A percentile compares a stretch with the other conserved stretches of the same genome.
Evolutionary conservation across 2,329 filamentous ascomycete species (phyloP).

Genomic region (Exophiala sideris): DNA sequence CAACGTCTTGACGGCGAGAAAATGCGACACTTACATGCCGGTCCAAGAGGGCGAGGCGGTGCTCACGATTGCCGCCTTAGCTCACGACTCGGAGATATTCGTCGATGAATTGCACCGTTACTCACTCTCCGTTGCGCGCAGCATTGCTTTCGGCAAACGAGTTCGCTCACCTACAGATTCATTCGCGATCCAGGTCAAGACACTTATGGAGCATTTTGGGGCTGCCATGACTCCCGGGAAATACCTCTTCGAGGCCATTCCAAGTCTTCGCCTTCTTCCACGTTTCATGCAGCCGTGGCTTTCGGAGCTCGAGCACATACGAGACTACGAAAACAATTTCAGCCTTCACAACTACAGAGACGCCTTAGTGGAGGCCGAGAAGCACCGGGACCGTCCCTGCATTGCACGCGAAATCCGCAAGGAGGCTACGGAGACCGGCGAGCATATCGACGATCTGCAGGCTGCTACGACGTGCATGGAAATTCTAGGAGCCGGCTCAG

Average conservation of each 20-base stretch:
- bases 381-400: slow-evolving; percentile 6
- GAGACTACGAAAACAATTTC: slow-evolving; percentile 25
- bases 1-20: not conserved
- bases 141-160: slow-evolving; percentile 50
- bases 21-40: slow-evolving; percentile 1
- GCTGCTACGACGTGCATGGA: slow-evolving; percentile 32
- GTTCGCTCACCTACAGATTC: slow-evolving; percentile 40
- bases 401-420: not conserved
- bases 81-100: not conserved
- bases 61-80: not conserved
- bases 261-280: slow-evolving; percentile 29
- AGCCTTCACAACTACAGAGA: slow-evolving; percentile 17
- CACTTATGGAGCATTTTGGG: slow-evolving; percentile 47
- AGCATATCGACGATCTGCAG: slow-evolving; percentile 26
- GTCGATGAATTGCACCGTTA: slow-evolving; percentile 41
- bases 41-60: slow-evolving; percentile 4
- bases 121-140: slow-evolving; percentile 48
- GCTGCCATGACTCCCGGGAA: slow-evolving; percentile 45
- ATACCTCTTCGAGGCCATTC: slow-evolving; percentile 34
- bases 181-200: slow-evolving; percentile 44
- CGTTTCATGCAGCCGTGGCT: slow-evolving; percentile 30
- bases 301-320: slow-evolving; percentile 29
- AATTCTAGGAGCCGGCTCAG: slow-evolving; percentile 31
- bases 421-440: slow-evolving; percentile 28
- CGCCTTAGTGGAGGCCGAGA: slow-evolving; percentile 30